Evolutionary conservation across 2,329 filamentous ascomycete species (phyloP), one percentile per base, ranked within the genome.

Genomic region (Ophiostoma triangulosporum): DNA sequence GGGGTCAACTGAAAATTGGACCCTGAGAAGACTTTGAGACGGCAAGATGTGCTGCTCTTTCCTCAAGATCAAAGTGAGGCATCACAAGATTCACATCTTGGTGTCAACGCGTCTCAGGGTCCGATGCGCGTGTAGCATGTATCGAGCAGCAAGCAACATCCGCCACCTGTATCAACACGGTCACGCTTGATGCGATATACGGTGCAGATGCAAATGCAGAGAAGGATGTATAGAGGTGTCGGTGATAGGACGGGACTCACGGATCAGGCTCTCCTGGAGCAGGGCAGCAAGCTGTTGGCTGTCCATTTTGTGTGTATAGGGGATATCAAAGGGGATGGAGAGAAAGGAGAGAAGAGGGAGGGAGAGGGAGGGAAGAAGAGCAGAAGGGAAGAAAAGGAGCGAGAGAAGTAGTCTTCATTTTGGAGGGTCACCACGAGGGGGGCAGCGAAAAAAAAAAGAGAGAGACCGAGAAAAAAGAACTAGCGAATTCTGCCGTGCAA

Each of bases 221-320:
- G n/a, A n/a, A 17, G 32, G n/a, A 15, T 35, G 32, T 35, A 40
- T 43, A 17, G n/a, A 22, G 38, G 4, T 6, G 27, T n/a, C 26
- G 8, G 38, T 17, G 38, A 43, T 20, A 20, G 56, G 54, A 57
- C 55, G 56, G 51, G 55, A 56, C 86, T 73, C 73, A 93, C 88
- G 89, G 68, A 88, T 82, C 71, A 95, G 80, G 64, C 91, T 83
- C 71, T 86, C 84, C 77, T 93, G 81, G 67, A 96, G 80, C 71
- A 95, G 81, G 73, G 85, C 78, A 61, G 93, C 78, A 67, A 96
- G 89, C 72, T 86, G 81, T 69, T 88, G 83, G 68, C 87, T 78
- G 69, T 89, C 83, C 86, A 90, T 90, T n/a, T 35, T 52, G 33
- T 51, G 35, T 38, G 12, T 49, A 38, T 51, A 38, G 27, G 46